These are phyloP conservation scores for Penicillium sp. DNA, from an alignment of 2,329 filamentous ascomycete species.

Conservation along the genomic window DNA sequence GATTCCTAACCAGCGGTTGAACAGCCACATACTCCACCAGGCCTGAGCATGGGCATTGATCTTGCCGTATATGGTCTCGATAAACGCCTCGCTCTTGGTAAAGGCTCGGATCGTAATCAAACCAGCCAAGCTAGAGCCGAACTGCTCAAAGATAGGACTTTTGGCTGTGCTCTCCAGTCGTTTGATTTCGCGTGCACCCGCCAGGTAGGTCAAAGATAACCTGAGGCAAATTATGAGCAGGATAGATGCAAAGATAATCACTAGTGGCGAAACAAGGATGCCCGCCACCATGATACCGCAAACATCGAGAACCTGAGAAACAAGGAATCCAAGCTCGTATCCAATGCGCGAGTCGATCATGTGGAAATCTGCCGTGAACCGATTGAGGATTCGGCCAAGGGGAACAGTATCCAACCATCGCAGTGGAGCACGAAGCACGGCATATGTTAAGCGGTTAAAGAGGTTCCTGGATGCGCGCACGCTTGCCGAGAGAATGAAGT, in stretches of 20 bases:
- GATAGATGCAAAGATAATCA: slow-evolving; percentile 58
- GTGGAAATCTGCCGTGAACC: slow-evolving; percentile 73
- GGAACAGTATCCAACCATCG: slow-evolving; percentile 78
- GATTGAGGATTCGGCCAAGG: slow-evolving; percentile 69
- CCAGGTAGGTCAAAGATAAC: slow-evolving; percentile 54
- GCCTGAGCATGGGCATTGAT: slow-evolving; percentile 65
- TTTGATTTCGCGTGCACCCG: slow-evolving; percentile 70
- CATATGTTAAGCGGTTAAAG: slow-evolving; percentile 63
- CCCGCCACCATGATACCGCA: slow-evolving; percentile 63
- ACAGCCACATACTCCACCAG: slow-evolving; percentile 64
- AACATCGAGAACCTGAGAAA: slow-evolving; percentile 58
- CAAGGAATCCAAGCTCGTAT: slow-evolving; percentile 58
- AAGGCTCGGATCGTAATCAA: slow-evolving; percentile 73
- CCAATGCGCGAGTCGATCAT: slow-evolving; percentile 65
- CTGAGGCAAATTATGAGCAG: slow-evolving; percentile 54
- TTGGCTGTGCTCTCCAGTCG: slow-evolving; percentile 72
- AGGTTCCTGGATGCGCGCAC: slow-evolving; percentile 64
- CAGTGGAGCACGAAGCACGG: slow-evolving; percentile 67
- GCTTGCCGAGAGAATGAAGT: slow-evolving; percentile 61
- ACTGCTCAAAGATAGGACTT: slow-evolving; percentile 75
- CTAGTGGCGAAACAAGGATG: slow-evolving; percentile 52
- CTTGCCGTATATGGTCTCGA: slow-evolving; percentile 63
- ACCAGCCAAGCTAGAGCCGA: slow-evolving; percentile 66
- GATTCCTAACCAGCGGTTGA: slow-evolving; percentile 73
- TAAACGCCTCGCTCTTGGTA: slow-evolving; percentile 62